These are phyloP conservation scores for Plasmodium yoelii DNA, from an alignment of 169 alveolate genomes.

Conservation along the genomic window DNA sequence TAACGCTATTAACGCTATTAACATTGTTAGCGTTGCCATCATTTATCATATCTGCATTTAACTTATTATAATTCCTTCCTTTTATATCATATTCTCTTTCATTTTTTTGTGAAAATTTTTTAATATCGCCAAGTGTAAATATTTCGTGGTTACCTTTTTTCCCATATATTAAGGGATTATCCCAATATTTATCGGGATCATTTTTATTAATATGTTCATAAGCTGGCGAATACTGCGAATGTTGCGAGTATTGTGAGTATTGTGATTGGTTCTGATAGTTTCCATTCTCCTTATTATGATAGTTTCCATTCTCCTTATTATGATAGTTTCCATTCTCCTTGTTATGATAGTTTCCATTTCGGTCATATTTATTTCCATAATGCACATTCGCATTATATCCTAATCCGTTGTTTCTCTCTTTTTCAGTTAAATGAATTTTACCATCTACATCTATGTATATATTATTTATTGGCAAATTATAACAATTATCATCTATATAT, in stretches of 20 bases:
- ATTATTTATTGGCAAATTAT: slow-evolving; percentile 36
- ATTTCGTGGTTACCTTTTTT: slow-evolving; percentile 31
- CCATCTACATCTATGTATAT: slow-evolving; percentile 58
- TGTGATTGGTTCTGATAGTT: too few relatives aligned
- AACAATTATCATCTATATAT: slow-evolving; percentile 40
- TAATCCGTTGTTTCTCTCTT: slow-evolving; percentile 7
- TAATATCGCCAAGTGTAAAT: slow-evolving; percentile 68
- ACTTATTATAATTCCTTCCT: neutral
- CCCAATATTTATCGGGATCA: slow-evolving; percentile 46
- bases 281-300: neutral
- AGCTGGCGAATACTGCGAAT: neutral
- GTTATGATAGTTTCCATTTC: neutral
- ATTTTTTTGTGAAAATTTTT: slow-evolving; percentile 41
- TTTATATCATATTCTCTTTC: slow-evolving; percentile 5
- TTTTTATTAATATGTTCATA: slow-evolving; percentile 26
- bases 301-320: too few relatives aligned
- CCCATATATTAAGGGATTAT: slow-evolving; percentile 22
- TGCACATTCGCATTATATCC: neutral
- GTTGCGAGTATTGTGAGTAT: neutral
- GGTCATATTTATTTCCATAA: neutral
- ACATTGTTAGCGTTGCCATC: neutral
- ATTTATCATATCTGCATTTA: neutral
- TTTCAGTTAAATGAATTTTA: slow-evolving; percentile 56
- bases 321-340: neutral
- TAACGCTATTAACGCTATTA: too few relatives aligned